These are phyloP conservation scores for Tolypocladium inflatum DNA, from an alignment of 2,329 filamentous ascomycete species.

Conservation along the genomic window DNA sequence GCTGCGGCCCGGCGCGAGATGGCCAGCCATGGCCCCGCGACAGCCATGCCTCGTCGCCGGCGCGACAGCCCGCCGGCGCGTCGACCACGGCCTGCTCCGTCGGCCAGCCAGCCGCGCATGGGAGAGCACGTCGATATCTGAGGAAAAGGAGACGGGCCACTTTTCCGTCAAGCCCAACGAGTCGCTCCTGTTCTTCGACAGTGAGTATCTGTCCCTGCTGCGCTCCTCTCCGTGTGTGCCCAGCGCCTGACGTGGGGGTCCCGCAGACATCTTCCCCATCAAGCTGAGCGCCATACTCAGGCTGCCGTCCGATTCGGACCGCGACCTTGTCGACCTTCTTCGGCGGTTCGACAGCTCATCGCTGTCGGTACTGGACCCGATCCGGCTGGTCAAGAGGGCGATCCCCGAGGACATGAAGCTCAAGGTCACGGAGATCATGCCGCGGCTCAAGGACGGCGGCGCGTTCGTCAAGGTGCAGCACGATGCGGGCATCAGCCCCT, in stretches of 20 bases:
- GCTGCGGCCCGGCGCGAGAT: conserved; percentile 4
- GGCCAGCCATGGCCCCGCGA: not conserved
- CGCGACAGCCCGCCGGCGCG: not conserved
- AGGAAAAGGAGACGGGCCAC: conserved; percentile 65
- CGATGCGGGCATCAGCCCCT: conserved; percentile 24
- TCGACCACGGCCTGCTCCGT: not conserved
- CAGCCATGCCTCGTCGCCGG: conserved; percentile 4
- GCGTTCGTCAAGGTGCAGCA: conserved; percentile 81
- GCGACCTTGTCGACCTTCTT: conserved; percentile 40
- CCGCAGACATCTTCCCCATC: conserved; percentile 71
- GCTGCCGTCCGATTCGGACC: conserved; percentile 37
- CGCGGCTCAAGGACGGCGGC: conserved; percentile 82
- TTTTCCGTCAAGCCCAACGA: conserved; percentile 70
- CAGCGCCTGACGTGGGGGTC: not conserved
- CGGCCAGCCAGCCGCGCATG: not conserved
- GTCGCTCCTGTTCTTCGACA: conserved; percentile 83
- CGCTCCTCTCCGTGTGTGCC: not conserved
- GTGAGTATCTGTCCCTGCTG: conserved; percentile 33
- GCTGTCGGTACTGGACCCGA: conserved; percentile 40
- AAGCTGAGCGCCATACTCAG: conserved; percentile 47
- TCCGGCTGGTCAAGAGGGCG: conserved; percentile 47
- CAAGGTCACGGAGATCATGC: conserved; percentile 71
- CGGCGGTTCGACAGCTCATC: conserved; percentile 41
- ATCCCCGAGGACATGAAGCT: conserved; percentile 54
- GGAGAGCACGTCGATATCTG: conserved; percentile 14